Evolutionary conservation across 2,329 filamentous ascomycete species (phyloP).

Genomic region (Amauroascus verrucosus): DNA sequence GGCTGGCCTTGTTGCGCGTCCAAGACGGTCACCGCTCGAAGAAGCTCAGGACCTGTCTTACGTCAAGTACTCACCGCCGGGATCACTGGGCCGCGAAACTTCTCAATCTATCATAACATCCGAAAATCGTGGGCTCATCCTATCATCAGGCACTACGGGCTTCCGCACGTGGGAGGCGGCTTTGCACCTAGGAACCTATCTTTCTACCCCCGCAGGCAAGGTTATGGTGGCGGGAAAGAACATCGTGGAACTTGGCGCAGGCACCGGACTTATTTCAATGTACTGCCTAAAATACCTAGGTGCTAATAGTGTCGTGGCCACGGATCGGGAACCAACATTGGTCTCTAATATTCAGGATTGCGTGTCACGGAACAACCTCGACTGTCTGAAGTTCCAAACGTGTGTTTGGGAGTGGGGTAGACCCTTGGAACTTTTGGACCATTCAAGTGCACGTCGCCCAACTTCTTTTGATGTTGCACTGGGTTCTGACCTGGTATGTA

Average conservation of each 20-base stretch:
- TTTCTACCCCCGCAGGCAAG: conserved; percentile 40
- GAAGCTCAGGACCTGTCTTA: conserved; percentile 62
- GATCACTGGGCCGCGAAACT: conserved; percentile 4
- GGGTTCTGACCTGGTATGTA: conserved; percentile 34
- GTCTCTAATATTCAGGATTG: conserved; percentile 33
- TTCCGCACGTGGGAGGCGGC: conserved; percentile 62
- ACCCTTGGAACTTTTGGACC: conserved; percentile 18
- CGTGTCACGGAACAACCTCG: conserved; percentile 26
- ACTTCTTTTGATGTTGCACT: conserved; percentile 28
- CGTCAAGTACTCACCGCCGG: conserved; percentile 56
- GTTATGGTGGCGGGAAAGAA: conserved; percentile 42
- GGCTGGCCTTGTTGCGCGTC: conserved; percentile 53
- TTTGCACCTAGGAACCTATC: conserved; percentile 52
- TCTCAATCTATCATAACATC: conserved; percentile 31
- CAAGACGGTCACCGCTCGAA: conserved; percentile 52
- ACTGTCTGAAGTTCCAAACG: conserved; percentile 20
- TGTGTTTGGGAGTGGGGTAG: conserved; percentile 37
- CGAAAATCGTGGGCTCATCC: conserved; percentile 47
- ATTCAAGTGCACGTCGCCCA: neutral
- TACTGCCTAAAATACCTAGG: conserved; percentile 51
- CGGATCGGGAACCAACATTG: conserved; percentile 48
- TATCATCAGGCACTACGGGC: conserved; percentile 53
- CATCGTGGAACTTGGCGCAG: conserved; percentile 56
- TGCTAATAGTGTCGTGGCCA: conserved; percentile 46
- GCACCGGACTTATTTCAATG: conserved; percentile 56